Evolutionary conservation across 2,329 filamentous ascomycete genomes (phyloP).

Genomic region (Calonectria pseudoreteaudii): DNA sequence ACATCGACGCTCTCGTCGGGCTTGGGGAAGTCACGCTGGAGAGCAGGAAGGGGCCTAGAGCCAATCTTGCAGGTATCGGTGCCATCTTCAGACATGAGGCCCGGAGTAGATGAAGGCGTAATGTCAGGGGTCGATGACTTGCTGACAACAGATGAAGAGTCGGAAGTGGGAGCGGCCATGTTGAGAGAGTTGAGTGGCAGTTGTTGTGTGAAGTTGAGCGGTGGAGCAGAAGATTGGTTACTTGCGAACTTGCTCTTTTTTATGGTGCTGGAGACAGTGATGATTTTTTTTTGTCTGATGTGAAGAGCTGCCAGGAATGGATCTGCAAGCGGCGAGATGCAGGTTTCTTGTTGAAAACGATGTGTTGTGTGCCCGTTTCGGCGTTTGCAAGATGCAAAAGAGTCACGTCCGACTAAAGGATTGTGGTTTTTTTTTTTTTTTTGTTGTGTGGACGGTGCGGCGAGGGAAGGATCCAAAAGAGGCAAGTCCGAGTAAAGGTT

Average conservation of each 20-base stretch:
- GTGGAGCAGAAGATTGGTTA: not conserved
- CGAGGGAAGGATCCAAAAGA: not conserved
- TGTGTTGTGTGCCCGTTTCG: slow-evolving; percentile 15
- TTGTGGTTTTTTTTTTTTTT: not conserved
- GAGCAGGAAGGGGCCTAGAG: slow-evolving; percentile 49
- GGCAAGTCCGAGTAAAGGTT: not conserved
- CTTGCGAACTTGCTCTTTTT: not conserved
- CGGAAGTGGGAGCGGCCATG: slow-evolving; percentile 25
- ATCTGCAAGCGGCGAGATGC: slow-evolving; percentile 3
- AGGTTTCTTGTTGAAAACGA: not conserved
- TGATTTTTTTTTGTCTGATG: not conserved
- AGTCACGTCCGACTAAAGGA: not conserved
- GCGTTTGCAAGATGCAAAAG: not conserved
- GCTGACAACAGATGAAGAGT: slow-evolving; percentile 28
- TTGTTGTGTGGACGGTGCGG: slow-evolving; percentile 15
- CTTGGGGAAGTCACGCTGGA: slow-evolving; percentile 54
- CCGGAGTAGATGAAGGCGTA: slow-evolving; percentile 38
- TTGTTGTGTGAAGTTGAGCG: not conserved
- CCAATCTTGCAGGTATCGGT: slow-evolving; percentile 24
- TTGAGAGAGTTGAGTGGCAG: not conserved
- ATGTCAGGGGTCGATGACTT: slow-evolving; percentile 37
- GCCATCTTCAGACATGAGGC: slow-evolving; percentile 31
- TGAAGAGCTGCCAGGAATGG: not conserved
- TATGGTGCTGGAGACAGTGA: not conserved
- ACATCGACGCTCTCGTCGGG: slow-evolving; percentile 55